phyloP scores from a whole-genome alignment of 495 filamentous ascomycete genomes.

The Penicillium riverlandense region DNA sequence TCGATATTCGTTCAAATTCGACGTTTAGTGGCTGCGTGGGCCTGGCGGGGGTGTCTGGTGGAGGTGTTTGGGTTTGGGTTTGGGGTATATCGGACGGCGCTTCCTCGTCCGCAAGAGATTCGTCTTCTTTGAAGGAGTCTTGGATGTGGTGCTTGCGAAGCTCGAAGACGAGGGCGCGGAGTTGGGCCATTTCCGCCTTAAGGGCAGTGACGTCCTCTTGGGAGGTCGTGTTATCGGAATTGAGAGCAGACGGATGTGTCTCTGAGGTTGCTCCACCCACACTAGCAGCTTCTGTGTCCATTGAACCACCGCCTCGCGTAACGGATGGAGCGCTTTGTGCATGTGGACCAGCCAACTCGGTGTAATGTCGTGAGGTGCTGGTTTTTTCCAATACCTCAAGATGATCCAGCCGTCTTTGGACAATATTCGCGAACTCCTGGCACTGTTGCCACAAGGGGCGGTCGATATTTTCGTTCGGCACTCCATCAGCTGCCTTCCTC shows the following conservation, averaged over 20 bases:
- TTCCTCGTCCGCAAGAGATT: neutral
- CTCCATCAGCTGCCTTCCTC: slow-evolving; percentile 14
- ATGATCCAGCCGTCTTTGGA: slow-evolving; percentile 18
- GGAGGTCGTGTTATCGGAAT: neutral
- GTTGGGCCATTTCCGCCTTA: slow-evolving; percentile 25
- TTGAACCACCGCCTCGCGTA: slow-evolving; percentile 7
- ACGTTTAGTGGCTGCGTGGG: slow-evolving; percentile 4
- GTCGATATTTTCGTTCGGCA: slow-evolving; percentile 7
- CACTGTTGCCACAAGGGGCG: slow-evolving; percentile 29
- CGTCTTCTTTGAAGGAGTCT: slow-evolving; percentile 6
- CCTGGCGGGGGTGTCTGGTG: neutral
- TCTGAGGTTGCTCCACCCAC: neutral
- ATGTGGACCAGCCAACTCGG: slow-evolving; percentile 18
- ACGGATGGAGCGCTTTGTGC: slow-evolving; percentile 20
- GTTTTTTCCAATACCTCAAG: slow-evolving; percentile 12
- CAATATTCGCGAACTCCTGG: slow-evolving; percentile 22
- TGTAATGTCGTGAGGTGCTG: slow-evolving; percentile 6
- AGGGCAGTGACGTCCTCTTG: slow-evolving; percentile 22
- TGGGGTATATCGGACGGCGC: neutral
- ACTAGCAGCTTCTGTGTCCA: neutral
- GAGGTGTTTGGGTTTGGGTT: neutral
- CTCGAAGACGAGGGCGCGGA: slow-evolving; percentile 28
- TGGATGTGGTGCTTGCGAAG: slow-evolving; percentile 18
- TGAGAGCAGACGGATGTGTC: neutral
- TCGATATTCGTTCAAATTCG: slow-evolving; percentile 10